Evolutionary conservation across 257 asterid genomes (phyloP), one percentile per base, ranked within the genome.

Genomic region (Haberlea rhodopensis): DNA sequence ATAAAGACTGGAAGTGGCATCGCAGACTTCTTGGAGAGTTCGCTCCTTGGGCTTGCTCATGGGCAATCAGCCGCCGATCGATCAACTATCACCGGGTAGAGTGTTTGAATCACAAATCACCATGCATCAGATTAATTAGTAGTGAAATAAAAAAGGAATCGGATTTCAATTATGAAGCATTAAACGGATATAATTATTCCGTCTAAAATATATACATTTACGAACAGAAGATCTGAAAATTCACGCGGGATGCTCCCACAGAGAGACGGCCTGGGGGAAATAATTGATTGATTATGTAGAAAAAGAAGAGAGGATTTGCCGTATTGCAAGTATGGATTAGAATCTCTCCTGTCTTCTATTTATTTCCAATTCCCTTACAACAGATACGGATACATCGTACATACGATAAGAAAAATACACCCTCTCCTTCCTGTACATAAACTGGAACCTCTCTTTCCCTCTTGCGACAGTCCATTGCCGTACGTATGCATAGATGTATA

Each of bases 31-130:
- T 67, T 40, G 72, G 62, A 86, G 79, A 67, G 79, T 80, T 68
- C 84, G 79, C 68, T 73, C 82, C 70, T 74, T 74, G 72, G 77
- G 81, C 63, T 70, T 80, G 60, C 67, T 72, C 91, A 88, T 84
- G 81, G 72, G 76, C 82, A 58, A 66, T 66, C 72, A 49, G 31
- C 72, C 68, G 57, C 78, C 62, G 70, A 66, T 29, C 71, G 82
- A 85, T 75, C 81, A 78, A 78, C 61, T 87, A 85, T 83, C 67
- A 75, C 69, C 75, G 10, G 61, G 21, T 19, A 49, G 46, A 19
- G 32, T 16, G 9, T 54, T 16, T 8, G 66, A 75, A 72, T 53
- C 75, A 32, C 60, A 46, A 45, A 57, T 40, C 53, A 16, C 57
- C 71, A 60, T 5, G 28, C 34, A 10, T 51, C 53, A 57, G 28